A percentile compares a stretch with the other conserved stretches of the same genome.
phyloP scores from a whole-genome alignment of 1,284 basidiomycete genomes.

The Golubevia pallescens region DNA sequence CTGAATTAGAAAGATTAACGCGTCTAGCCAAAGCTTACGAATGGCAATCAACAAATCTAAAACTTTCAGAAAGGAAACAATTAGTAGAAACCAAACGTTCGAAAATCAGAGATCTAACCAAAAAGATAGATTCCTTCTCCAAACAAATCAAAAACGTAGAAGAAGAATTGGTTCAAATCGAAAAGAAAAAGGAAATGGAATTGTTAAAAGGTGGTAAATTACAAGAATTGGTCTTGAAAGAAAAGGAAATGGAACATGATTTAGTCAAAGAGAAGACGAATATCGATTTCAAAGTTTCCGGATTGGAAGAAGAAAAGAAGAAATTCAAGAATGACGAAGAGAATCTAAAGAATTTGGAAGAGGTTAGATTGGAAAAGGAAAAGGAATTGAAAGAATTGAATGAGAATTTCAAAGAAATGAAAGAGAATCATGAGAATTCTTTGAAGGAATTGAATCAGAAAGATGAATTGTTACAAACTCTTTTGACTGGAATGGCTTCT shows the following conservation, averaged over 20 bases:
- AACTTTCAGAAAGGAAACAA: slow-evolving; percentile 27
- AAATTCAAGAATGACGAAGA: slow-evolving; percentile 33
- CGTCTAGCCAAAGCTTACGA: slow-evolving; percentile 59
- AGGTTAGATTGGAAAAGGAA: slow-evolving; percentile 19
- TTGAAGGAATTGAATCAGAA: slow-evolving; percentile 41
- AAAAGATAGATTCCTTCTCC: slow-evolving; percentile 34
- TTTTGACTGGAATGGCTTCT: slow-evolving; percentile 55
- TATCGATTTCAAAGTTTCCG: slow-evolving; percentile 46
- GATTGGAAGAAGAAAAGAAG: slow-evolving; percentile 50
- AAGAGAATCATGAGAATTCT: slow-evolving; percentile 41
- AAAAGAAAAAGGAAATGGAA: slow-evolving; percentile 39
- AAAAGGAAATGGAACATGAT: slow-evolving; percentile 48
- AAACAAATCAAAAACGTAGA: slow-evolving; percentile 54
- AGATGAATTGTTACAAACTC: slow-evolving; percentile 57
- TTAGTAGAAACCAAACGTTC: slow-evolving; percentile 24
- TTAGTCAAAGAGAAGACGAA: slow-evolving; percentile 54
- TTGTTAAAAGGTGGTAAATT: slow-evolving; percentile 48
- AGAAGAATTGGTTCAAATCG: slow-evolving; percentile 44
- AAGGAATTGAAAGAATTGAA: slow-evolving; percentile 23
- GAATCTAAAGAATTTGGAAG: slow-evolving; percentile 23
- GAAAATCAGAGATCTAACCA: slow-evolving; percentile 24
- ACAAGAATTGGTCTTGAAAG: slow-evolving; percentile 33
- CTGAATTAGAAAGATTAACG: slow-evolving; percentile 57
- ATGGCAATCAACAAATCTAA: slow-evolving; percentile 44
- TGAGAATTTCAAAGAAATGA: slow-evolving; percentile 36